Conservation (phyloP, 129 eudicot species). For the Daucus carota region DH1_v3.0 NC_030382.2:36190501-36191000, state of each 20-base stretch:
- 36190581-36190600: constrained; percentile 18
- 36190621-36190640: constrained; percentile 8
- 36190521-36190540: not conserved
- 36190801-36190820: not conserved
- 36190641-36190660: constrained; percentile 18
- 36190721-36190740: constrained; percentile 19
- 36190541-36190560: constrained; percentile 15
- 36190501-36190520: constrained; percentile 8
- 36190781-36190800: not conserved
- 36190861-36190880: not conserved
- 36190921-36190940: not conserved
- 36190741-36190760: constrained; percentile 11
- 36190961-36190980: not conserved
- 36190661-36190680: constrained; percentile 11
- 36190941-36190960: not conserved
- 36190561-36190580: constrained; percentile 2
- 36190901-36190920: not conserved
- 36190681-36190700: constrained; percentile 22
- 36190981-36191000: not conserved
- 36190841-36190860: not conserved
- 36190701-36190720: constrained; percentile 30
- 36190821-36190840: not conserved
- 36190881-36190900: not conserved
- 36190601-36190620: constrained; percentile 26
- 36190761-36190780: not conserved